Evolutionary conservation across 768 basidiomycete genomes (phyloP).

Genomic region (Dioszegia aurantiaca): DNA sequence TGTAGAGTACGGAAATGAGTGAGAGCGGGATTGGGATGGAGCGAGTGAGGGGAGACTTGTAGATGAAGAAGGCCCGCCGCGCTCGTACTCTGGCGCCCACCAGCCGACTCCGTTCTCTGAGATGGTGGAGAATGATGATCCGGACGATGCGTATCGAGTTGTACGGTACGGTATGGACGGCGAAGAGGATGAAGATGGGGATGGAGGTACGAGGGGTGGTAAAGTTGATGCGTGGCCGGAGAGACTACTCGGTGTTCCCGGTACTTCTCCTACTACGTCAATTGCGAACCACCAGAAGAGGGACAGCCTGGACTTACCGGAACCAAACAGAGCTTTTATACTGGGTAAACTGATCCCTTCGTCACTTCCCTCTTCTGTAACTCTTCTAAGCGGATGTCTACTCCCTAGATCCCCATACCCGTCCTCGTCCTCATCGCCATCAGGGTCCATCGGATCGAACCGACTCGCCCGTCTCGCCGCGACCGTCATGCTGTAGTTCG

Average conservation of each 20-base stretch:
- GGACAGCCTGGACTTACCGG: constrained; percentile 26
- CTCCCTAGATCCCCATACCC: constrained; percentile 39
- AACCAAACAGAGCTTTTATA: constrained; percentile 44
- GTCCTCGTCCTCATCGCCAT: constrained; percentile 29
- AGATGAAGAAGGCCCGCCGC: constrained; percentile 6
- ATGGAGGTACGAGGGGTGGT: constrained; percentile 31
- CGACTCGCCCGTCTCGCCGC: constrained; percentile 21
- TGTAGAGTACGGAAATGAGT: constrained; percentile 19
- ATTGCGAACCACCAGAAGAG: background rate
- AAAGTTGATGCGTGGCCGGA: constrained; percentile 34
- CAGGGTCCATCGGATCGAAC: constrained; percentile 41
- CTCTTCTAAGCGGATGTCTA: constrained; percentile 35
- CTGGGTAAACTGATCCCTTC: constrained; percentile 38
- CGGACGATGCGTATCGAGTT: constrained; percentile 38
- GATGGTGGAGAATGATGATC: constrained; percentile 23
- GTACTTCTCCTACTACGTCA: background rate
- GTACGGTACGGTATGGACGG: constrained; percentile 31
- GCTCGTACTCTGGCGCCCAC: constrained; percentile 41
- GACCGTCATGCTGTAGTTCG: too few species aligned
- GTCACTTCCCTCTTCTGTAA: constrained; percentile 25
- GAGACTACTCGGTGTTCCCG: constrained; percentile 14
- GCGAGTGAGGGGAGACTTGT: background rate
- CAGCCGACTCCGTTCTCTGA: constrained; percentile 26
- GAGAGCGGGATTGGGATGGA: constrained; percentile 12
- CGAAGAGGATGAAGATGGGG: constrained; percentile 35